Evolutionary conservation across 2,329 filamentous ascomycete genomes (phyloP), one percentile per base, ranked within the genome.

Genomic region (Hypoxylon sp.): DNA sequence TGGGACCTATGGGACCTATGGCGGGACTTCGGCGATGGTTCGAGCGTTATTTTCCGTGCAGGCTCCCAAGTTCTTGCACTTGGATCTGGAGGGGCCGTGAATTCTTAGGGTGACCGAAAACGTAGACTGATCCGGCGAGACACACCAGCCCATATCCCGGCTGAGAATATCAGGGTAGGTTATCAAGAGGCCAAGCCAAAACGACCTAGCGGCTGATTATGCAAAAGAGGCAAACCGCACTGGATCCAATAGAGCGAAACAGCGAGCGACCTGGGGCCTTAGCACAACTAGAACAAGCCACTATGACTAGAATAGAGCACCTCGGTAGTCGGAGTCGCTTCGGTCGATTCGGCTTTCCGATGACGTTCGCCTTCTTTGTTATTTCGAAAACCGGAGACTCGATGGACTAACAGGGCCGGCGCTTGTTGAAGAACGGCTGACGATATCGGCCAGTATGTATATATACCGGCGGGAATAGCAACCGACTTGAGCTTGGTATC

Each of bases 341-440:
- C 65, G 65, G 65, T 61, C 59, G 59, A 56, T 68, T 68, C 65
- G 62, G 59, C 46, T 28, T 66, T 66, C 59, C 65, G 65, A 64
- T 68, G 32, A 55, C 56, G 56, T 53, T 53, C 49, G 49, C 46
- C 46, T 62, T 66, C 54, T 61, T 65, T 59, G 49, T 53, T 59
- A n/a, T 28, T 52, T 46, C 41, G 37, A 41, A 34, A 32, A 30
- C 47, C 30, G 43, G 32, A n/a, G 34, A 37, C 41, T 54, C 34
- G 41, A 30, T 39, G 26, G 17, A 47, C 51, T 43, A 59, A 55
- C 46, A 39, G 15, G 28, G 17, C 32, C 47, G 39, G 28, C 52
- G 49, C 47, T 32, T 53, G 32, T 51, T 41, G 17, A 54, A 46
- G 51, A 4, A n/a, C 4, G 24, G 44, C 13, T 47, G 41, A n/a